Evolutionary conservation across 169 alveolate genomes (phyloP).

Genomic region (Cryptosporidium tyzzeri): DNA sequence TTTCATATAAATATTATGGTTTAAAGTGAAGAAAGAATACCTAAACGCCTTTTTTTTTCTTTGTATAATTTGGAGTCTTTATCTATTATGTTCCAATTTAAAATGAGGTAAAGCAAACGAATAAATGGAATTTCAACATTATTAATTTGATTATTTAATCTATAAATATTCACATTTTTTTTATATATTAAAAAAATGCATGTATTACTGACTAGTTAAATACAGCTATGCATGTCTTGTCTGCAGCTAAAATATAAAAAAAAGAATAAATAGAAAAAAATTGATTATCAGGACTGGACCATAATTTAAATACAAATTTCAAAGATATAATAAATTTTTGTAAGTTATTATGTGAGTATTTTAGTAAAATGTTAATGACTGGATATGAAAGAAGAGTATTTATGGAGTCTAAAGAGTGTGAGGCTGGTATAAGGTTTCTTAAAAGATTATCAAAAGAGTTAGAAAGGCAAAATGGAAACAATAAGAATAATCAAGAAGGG

Average conservation of each 20-base stretch:
- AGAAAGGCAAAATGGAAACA: neutral
- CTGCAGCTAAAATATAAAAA: conserved; percentile 15
- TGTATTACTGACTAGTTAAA: conserved; percentile 7
- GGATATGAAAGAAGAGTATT: conserved; percentile 19
- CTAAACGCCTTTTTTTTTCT: too few relatives aligned
- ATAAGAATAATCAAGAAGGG: neutral
- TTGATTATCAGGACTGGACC: conserved; percentile 65
- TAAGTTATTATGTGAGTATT: neutral
- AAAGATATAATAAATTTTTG: neutral
- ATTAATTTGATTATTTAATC: too few relatives aligned
- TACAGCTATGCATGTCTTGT: conserved; percentile 38
- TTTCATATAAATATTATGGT: too few relatives aligned
- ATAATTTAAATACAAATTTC: neutral
- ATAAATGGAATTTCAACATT: neutral
- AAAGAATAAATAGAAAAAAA: neutral
- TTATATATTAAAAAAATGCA: conserved; percentile 4
- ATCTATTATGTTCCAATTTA: neutral
- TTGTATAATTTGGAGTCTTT: neutral
- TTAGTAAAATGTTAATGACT: conserved; percentile 13
- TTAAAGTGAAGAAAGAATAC: too few relatives aligned
- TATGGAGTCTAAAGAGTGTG: conserved; percentile 50
- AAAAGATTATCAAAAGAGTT: neutral
- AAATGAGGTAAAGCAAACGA: neutral
- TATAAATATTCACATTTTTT: neutral
- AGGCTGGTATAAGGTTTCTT: conserved; percentile 37